phyloP scores from a whole-genome alignment of 768 basidiomycete genomes.

The Pholiota molesta region DNA sequence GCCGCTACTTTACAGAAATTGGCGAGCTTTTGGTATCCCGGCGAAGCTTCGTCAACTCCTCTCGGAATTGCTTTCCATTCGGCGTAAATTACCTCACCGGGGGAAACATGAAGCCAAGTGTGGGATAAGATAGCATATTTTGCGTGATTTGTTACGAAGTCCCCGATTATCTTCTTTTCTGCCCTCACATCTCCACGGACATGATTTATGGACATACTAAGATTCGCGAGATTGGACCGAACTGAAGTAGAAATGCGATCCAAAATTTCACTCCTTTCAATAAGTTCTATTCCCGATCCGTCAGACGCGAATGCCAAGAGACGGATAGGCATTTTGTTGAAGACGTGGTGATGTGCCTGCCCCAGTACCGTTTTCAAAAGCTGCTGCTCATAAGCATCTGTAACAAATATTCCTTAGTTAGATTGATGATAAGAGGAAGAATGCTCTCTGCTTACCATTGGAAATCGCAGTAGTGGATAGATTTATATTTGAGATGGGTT shows the following conservation, averaged over 20 bases:
- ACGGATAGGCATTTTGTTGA: constrained; percentile 5
- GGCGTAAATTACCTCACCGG: constrained; percentile 4
- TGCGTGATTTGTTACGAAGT: neutral
- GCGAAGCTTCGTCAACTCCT: neutral
- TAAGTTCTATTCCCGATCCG: neutral
- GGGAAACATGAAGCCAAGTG: neutral
- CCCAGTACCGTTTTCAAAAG: neutral
- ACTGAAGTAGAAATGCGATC: neutral
- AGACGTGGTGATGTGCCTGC: neutral
- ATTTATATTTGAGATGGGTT: too few species aligned
- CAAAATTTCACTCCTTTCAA: constrained; percentile 2
- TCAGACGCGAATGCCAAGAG: neutral
- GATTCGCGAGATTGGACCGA: neutral
- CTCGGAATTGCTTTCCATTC: neutral
- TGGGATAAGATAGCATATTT: constrained; percentile 5
- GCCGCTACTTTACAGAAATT: neutral
- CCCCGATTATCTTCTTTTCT: neutral
- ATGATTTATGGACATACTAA: neutral
- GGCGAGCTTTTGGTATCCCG: neutral
- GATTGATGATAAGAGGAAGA: too few species aligned
- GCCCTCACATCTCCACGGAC: neutral
- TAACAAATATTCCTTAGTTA: too few species aligned
- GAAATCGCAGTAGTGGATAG: too few species aligned
- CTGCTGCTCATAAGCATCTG: neutral
- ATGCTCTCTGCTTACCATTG: too few species aligned